Evolutionary conservation across 495 filamentous ascomycete genomes (phyloP).

Genomic region (Aspergillus heteromorphus): DNA sequence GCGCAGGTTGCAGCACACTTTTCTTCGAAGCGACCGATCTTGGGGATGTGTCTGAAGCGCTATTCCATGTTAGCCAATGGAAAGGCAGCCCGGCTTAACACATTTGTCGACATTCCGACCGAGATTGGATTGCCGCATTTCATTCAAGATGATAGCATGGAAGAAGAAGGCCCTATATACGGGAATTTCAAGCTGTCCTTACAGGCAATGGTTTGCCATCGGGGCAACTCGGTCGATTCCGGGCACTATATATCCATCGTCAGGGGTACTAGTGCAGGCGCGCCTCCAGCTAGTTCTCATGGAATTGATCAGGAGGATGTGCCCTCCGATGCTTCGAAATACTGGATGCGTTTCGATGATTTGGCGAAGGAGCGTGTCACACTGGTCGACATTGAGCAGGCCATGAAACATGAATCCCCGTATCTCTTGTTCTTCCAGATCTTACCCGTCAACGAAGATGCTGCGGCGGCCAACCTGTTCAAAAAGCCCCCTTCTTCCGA

Average conservation of each 20-base stretch:
- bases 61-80: constrained; percentile 73
- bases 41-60: constrained; percentile 88
- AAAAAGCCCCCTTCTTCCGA: constrained; percentile 55
- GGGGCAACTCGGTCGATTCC: constrained; percentile 80
- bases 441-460: constrained; percentile 71
- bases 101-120: constrained; percentile 84
- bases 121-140: constrained; percentile 87
- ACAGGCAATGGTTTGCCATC: constrained; percentile 86
- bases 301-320: constrained; percentile 35
- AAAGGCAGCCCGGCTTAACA: constrained; percentile 61
- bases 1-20: constrained; percentile 70
- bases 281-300: constrained; percentile 45
- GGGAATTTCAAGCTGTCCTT: constrained; percentile 85
- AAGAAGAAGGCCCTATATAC: constrained; percentile 58
- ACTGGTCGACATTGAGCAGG: constrained; percentile 70
- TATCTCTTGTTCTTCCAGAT: constrained; percentile 97
- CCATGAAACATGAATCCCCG: constrained; percentile 76
- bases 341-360: constrained; percentile 92
- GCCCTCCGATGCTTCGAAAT: constrained; percentile 50
- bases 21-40: constrained; percentile 66
- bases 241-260: constrained; percentile 88
- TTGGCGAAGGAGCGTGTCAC: constrained; percentile 64
- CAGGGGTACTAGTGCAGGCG: constrained; percentile 50
- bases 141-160: constrained; percentile 70
- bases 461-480: constrained; percentile 45